Conservation (phyloP, 1,284 basidiomycete genomes). For the Cryptococcus jaspeensis region DNA sequence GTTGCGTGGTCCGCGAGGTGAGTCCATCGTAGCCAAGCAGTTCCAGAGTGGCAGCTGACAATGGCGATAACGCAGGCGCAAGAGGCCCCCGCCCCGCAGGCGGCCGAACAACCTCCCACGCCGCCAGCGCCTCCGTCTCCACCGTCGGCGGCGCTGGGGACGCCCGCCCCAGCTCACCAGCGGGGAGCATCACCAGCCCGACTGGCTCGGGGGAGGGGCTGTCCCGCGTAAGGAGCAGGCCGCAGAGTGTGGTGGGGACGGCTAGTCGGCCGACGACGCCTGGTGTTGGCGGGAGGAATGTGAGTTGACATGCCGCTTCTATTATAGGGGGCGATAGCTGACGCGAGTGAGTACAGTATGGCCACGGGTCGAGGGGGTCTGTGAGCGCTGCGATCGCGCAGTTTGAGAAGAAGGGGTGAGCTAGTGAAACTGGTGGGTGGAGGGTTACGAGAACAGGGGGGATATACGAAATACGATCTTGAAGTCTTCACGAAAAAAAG, state of each 20-base stretch:
- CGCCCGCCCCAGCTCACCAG: background rate
- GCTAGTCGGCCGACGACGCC: slow-evolving; percentile 4
- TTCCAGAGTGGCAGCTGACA: background rate
- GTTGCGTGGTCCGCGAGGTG: slow-evolving; percentile 41
- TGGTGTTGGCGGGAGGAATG: slow-evolving; percentile 4
- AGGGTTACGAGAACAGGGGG: too few species aligned
- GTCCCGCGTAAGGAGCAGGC: slow-evolving; percentile 7
- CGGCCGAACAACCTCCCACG: slow-evolving; percentile 22
- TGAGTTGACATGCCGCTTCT: background rate
- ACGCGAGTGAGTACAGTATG: slow-evolving; percentile 8
- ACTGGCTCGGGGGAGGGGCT: background rate
- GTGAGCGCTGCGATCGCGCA: slow-evolving; percentile 29
- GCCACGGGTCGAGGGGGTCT: slow-evolving; percentile 23
- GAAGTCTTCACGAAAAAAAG: too few species aligned
- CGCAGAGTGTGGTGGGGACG: slow-evolving; percentile 9
- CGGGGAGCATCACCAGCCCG: background rate
- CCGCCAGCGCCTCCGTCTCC: slow-evolving; percentile 8
- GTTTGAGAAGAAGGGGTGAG: background rate
- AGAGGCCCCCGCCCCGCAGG: slow-evolving; percentile 40
- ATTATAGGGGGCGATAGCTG: background rate
- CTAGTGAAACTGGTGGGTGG: background rate
- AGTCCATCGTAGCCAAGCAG: background rate
- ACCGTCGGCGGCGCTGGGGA: slow-evolving; percentile 8
- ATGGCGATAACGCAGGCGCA: slow-evolving; percentile 16
- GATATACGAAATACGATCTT: too few species aligned